phyloP scores from a whole-genome alignment of 2,329 filamentous ascomycete genomes.

The Xylaria sp. region DNA sequence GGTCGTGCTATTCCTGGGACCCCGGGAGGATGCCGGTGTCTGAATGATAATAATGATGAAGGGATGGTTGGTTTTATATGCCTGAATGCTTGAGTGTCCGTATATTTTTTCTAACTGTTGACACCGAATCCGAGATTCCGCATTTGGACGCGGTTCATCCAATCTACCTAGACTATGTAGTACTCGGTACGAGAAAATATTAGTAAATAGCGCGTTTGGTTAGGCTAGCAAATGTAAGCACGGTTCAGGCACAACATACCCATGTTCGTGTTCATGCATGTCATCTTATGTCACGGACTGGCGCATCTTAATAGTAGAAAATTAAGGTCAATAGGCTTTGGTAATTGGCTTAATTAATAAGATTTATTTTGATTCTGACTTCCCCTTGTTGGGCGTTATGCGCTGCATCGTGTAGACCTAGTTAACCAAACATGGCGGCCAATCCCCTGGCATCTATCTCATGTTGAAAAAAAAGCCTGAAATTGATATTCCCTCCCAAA shows the following conservation, averaged over 20 bases:
- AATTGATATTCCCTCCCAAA: not conserved
- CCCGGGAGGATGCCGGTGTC: not conserved
- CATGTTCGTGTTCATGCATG: not conserved
- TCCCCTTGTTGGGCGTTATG: too few relatives aligned
- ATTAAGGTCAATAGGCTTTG: not conserved
- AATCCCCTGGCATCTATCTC: constrained; percentile 22
- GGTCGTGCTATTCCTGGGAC: too few relatives aligned
- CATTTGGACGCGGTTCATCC: not conserved
- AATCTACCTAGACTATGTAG: not conserved
- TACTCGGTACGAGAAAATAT: not conserved
- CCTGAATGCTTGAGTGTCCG: not conserved
- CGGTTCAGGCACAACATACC: not conserved
- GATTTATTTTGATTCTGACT: too few relatives aligned
- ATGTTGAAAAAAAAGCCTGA: constrained; percentile 9
- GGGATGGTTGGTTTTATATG: not conserved
- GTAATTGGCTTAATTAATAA: too few relatives aligned
- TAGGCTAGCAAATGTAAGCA: not conserved
- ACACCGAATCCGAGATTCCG: not conserved
- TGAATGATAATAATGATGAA: not conserved
- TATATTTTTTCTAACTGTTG: not conserved
- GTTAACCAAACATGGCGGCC: constrained; percentile 16
- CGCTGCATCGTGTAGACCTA: not conserved
- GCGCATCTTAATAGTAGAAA: not conserved
- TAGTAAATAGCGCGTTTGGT: not conserved
- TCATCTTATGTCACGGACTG: not conserved